These are phyloP conservation scores for Myriangium duriaei DNA, from an alignment of 2,329 filamentous ascomycete species.

Conservation along the genomic window DNA sequence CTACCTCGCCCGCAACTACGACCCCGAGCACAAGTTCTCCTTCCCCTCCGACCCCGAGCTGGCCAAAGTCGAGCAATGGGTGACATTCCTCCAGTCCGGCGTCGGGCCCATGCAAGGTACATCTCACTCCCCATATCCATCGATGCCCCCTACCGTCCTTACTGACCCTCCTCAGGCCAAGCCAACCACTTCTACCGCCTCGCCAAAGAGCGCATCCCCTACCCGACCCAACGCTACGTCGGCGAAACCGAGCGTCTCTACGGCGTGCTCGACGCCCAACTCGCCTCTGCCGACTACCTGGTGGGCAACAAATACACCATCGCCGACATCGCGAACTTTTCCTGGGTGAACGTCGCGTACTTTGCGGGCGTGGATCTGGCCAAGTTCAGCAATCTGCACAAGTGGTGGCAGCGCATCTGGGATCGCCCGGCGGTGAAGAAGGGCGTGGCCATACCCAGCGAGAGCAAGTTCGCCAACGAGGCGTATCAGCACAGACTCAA, in stretches of 20 bases:
- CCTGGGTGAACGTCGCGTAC: slow-evolving; percentile 31
- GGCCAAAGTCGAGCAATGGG: slow-evolving; percentile 44
- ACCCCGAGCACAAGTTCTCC: slow-evolving; percentile 34
- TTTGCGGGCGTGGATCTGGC: slow-evolving; percentile 31
- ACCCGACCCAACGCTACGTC: slow-evolving; percentile 31
- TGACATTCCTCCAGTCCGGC: slow-evolving; percentile 42
- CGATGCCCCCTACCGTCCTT: too few species aligned
- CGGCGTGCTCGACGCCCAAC: slow-evolving; percentile 32
- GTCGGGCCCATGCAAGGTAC: slow-evolving; percentile 31
- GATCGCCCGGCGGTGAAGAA: slow-evolving; percentile 31
- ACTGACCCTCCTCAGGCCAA: too few species aligned
- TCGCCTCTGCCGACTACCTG: slow-evolving; percentile 30
- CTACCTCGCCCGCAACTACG: slow-evolving; percentile 35
- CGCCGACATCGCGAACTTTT: slow-evolving; percentile 34
- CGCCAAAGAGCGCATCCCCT: slow-evolving; percentile 31
- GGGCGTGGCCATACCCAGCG: slow-evolving; percentile 26
- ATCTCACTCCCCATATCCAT: too few species aligned
- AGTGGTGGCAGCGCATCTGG: slow-evolving; percentile 32
- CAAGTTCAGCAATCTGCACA: slow-evolving; percentile 30
- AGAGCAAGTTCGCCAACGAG: slow-evolving; percentile 30
- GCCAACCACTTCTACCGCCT: slow-evolving; percentile 28
- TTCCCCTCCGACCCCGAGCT: slow-evolving; percentile 36
- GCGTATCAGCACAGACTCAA: slow-evolving; percentile 29
- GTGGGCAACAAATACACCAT: slow-evolving; percentile 35
- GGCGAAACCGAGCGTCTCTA: slow-evolving; percentile 36